These are phyloP conservation scores for Tylopilus orsonianus DNA, from an alignment of 1,284 basidiomycete species.

Conservation along the genomic window DNA sequence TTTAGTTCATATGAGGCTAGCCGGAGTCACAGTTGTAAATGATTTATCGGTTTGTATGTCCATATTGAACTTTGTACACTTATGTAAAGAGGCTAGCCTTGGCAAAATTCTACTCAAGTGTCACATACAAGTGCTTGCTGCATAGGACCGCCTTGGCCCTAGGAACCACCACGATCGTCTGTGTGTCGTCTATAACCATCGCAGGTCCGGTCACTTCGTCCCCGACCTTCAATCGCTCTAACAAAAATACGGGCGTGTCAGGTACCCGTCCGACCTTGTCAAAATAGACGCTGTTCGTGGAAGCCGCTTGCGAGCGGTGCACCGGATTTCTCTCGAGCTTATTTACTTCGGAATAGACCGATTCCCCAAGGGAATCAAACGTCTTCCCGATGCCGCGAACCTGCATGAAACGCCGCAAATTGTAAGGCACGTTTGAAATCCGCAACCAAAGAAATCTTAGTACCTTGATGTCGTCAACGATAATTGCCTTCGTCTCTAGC, in stretches of 20 bases:
- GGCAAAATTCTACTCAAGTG: constrained; percentile 36
- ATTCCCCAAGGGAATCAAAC: constrained; percentile 79
- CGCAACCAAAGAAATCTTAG: background rate
- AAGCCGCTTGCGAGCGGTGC: constrained; percentile 45
- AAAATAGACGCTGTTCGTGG: constrained; percentile 73
- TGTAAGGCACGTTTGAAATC: background rate
- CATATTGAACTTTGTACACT: constrained; percentile 1
- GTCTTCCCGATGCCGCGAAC: constrained; percentile 87
- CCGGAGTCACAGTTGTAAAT: background rate
- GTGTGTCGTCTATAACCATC: constrained; percentile 90
- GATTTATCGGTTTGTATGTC: background rate
- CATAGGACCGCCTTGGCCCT: constrained; percentile 65
- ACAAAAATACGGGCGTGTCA: constrained; percentile 77
- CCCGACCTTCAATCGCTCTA: constrained; percentile 68
- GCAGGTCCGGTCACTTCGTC: constrained; percentile 79
- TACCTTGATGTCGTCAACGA: constrained; percentile 92
- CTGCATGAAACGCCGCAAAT: constrained; percentile 20
- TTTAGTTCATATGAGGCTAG: background rate
- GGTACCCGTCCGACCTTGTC: constrained; percentile 70
- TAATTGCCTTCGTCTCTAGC: constrained; percentile 71
- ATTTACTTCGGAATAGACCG: constrained; percentile 74
- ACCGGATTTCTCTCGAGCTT: constrained; percentile 46
- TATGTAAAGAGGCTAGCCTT: background rate
- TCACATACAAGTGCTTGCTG: constrained; percentile 74
- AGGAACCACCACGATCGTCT: constrained; percentile 84